A percentile compares a stretch with the other conserved stretches of the same genome.
These are phyloP conservation scores for Chlorokybus atmophyticus DNA, from an alignment of 139 green algal species.

Conservation along the genomic window DNA sequence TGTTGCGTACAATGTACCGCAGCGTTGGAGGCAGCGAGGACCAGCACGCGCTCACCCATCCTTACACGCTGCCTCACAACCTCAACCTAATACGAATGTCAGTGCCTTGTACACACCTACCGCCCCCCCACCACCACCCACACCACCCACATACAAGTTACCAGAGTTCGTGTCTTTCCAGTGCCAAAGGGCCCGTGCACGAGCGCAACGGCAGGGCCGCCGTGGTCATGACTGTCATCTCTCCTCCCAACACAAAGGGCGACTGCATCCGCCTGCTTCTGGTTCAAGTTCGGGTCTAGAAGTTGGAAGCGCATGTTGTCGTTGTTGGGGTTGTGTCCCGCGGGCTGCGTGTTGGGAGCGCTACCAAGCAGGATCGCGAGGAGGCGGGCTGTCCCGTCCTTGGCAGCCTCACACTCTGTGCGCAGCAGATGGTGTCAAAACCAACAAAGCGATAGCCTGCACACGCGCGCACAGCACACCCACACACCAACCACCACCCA, in stretches of 20 bases:
- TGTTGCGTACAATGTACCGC: too few species aligned
- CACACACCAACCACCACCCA: background rate
- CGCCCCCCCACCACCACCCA: background rate
- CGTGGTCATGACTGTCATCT: background rate
- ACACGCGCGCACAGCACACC: too few species aligned
- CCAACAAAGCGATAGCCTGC: too few species aligned
- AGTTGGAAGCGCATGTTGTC: too few species aligned
- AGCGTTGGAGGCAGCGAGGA: constrained; percentile 17
- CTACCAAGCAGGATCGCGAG: too few species aligned
- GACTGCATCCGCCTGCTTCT: constrained; percentile 13
- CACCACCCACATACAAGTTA: background rate
- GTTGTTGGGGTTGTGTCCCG: too few species aligned
- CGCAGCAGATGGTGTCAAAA: too few species aligned
- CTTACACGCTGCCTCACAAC: constrained; percentile 11
- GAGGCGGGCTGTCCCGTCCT: too few species aligned
- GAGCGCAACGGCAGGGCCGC: constrained; percentile 3
- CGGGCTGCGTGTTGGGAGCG: too few species aligned
- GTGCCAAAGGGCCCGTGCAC: constrained; percentile 27
- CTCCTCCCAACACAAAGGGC: constrained; percentile 2
- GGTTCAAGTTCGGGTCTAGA: constrained; percentile 14
- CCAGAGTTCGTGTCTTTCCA: constrained; percentile 19
- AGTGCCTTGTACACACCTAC: background rate
- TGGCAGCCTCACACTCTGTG: too few species aligned
- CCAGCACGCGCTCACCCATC: constrained; percentile 12
- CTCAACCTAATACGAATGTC: constrained; percentile 4